phyloP scores from a whole-genome alignment of 768 basidiomycete genomes.

The Daedalea quercina region DNA sequence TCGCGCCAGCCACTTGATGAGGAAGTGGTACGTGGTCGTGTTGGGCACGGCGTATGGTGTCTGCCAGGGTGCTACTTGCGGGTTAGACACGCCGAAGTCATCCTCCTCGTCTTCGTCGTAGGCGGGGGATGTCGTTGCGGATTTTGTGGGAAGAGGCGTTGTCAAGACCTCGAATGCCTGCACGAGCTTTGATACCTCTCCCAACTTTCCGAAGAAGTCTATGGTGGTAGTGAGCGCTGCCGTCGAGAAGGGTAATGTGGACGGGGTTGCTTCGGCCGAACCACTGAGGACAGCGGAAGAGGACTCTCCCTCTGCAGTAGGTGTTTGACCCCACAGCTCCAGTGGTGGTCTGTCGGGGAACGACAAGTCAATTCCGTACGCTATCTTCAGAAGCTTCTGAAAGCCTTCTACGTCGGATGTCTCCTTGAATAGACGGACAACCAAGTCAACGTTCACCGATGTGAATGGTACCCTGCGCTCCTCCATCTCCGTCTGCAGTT shows the following conservation, averaged over 20 bases:
- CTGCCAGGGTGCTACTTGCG: constrained; percentile 28
- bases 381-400: constrained; percentile 52
- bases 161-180: constrained; percentile 77
- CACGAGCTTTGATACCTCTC: constrained; percentile 59
- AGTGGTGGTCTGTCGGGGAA: constrained; percentile 65
- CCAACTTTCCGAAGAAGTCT: constrained; percentile 57
- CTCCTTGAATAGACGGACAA: constrained; percentile 62
- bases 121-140: constrained; percentile 38
- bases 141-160: constrained; percentile 52
- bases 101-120: constrained; percentile 67
- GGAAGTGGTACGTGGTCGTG: constrained; percentile 55
- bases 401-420: constrained; percentile 51
- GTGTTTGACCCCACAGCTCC: constrained; percentile 27
- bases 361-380: constrained; percentile 72
- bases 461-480: constrained; percentile 40
- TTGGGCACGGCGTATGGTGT: constrained; percentile 50
- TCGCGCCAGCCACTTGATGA: constrained; percentile 52
- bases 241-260: constrained; percentile 35
- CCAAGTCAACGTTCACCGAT: constrained; percentile 58
- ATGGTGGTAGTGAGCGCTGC: constrained; percentile 67
- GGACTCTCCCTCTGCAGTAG: neutral
- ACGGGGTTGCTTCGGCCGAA: neutral
- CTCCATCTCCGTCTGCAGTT: constrained; percentile 55
- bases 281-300: neutral
- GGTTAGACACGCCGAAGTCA: constrained; percentile 41